Evolutionary conservation across 2,329 filamentous ascomycete genomes (phyloP).

Genomic region (Acrocalymma vagum): DNA sequence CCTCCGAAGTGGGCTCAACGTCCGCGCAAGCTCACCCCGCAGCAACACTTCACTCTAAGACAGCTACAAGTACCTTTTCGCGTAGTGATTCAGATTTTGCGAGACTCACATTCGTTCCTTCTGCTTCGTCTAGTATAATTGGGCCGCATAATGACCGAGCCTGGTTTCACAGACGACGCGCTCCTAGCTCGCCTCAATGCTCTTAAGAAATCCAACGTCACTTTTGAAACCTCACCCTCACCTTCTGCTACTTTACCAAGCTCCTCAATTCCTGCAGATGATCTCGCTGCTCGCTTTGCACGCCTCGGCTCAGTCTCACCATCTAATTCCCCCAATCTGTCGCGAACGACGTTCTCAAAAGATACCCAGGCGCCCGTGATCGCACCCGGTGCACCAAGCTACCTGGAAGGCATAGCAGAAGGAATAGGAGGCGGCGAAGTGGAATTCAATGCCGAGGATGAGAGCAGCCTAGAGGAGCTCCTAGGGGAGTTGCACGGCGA

Average conservation of each 20-base stretch:
- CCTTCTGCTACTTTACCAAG: slow-evolving; percentile 22
- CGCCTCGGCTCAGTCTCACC: slow-evolving; percentile 42
- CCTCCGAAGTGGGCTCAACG: too few species aligned
- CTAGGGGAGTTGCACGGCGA: slow-evolving; percentile 50
- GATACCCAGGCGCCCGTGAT: slow-evolving; percentile 26
- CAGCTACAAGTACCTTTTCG: too few species aligned
- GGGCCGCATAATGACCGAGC: slow-evolving; percentile 21
- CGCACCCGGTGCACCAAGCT: slow-evolving; percentile 44
- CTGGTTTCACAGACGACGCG: slow-evolving; percentile 43
- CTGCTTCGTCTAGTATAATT: background rate
- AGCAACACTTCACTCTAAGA: background rate
- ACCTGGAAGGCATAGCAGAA: slow-evolving; percentile 41
- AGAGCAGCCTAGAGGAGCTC: slow-evolving; percentile 57
- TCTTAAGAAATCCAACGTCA: slow-evolving; percentile 54
- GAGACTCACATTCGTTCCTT: background rate
- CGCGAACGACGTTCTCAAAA: slow-evolving; percentile 26
- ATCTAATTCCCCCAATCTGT: slow-evolving; percentile 33
- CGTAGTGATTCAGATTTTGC: too few species aligned
- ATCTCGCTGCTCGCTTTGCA: slow-evolving; percentile 48
- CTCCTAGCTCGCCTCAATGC: slow-evolving; percentile 60
- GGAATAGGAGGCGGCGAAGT: slow-evolving; percentile 33
- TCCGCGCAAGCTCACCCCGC: slow-evolving; percentile 1
- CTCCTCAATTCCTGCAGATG: slow-evolving; percentile 30
- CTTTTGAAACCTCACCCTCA: slow-evolving; percentile 34
- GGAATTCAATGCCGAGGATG: slow-evolving; percentile 49